Base-by-base conservation (phyloP, 148 eudicot species). In the Oxyria digyna region DNA sequence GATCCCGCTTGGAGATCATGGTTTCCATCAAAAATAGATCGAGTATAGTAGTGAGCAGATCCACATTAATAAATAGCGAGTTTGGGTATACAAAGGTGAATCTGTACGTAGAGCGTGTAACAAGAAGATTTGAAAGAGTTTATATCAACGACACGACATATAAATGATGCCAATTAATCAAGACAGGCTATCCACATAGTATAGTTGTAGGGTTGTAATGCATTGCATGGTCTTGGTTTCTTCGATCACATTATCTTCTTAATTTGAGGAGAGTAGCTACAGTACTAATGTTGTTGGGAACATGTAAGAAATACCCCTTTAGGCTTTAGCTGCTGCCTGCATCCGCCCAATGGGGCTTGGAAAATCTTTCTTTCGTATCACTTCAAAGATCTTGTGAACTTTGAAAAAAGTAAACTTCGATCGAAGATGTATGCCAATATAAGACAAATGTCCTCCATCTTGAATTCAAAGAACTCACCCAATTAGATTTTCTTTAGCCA, bases 311-410 rank as follows among this genome's bases (percentile, higher is more conserved):
- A 55, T 24, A 27, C 26, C 57, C 57, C n/a, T n/a, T n/a, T n/a
- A n/a, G n/a, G n/a, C 31, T 23, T 54, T 54, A 54, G 62, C 31
- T 54, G 62, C 31, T 54, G 62, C 15, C 35, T 57, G 65, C 35
- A 59, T n/a, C n/a, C n/a, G n/a, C 18, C 65, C 65, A 59, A 59
- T 59, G 10, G 17, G 18, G 8, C 35, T 29, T 15, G 20, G n/a
- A 4, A 59, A 59, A 59, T 59, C 65, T 59, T 31, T 29, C 21
- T 59, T 59, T 15, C 65, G 65, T 59, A 59, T 59, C 65, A 29
- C 18, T 59, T 31, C 20, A 59, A 59, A 59, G 65, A 59, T 59
- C 65, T 59, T 59, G 65, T 59, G 37, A 27, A 6, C 65, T 59
- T 59, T 59, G 65, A 59, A 59, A 59, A n/a, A 59, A 59, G 18